phyloP scores from a whole-genome alignment of 2,329 filamentous ascomycete species.

The Fonsecaea nubica region DNA sequence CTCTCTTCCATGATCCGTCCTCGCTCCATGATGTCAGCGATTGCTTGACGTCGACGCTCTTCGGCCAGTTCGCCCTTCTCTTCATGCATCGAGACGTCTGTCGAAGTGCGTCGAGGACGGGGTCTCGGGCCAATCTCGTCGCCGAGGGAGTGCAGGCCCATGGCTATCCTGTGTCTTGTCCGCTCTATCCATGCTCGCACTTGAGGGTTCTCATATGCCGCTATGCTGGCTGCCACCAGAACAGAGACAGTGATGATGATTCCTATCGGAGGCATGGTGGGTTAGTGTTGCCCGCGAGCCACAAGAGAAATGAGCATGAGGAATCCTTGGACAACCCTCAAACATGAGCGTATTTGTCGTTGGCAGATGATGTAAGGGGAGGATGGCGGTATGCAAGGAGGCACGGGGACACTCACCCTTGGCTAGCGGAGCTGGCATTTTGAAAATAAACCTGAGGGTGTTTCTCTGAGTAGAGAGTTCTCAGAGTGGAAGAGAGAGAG shows the following conservation, averaged over 20 bases:
- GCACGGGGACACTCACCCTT: slow-evolving; percentile 50
- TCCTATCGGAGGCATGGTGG: slow-evolving; percentile 51
- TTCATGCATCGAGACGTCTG: slow-evolving; percentile 58
- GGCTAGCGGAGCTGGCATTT: slow-evolving; percentile 56
- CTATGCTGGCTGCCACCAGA: slow-evolving; percentile 67
- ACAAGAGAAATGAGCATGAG: not conserved
- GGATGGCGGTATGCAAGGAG: slow-evolving; percentile 9
- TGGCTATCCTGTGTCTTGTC: slow-evolving; percentile 66
- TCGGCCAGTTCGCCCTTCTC: slow-evolving; percentile 53
- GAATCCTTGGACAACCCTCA: not conserved
- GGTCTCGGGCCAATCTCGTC: slow-evolving; percentile 63
- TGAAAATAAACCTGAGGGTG: slow-evolving; percentile 27
- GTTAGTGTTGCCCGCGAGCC: slow-evolving; percentile 25
- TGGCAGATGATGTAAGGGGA: slow-evolving; percentile 37
- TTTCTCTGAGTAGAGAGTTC: not conserved
- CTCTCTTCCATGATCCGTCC: slow-evolving; percentile 50
- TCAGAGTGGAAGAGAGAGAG: slow-evolving; percentile 1
- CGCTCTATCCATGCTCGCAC: slow-evolving; percentile 68
- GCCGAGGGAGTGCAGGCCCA: slow-evolving; percentile 64
- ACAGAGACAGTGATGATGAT: slow-evolving; percentile 68
- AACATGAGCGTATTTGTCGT: not conserved
- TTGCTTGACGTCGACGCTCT: slow-evolving; percentile 52
- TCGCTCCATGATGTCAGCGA: slow-evolving; percentile 55
- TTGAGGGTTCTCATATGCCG: slow-evolving; percentile 69
- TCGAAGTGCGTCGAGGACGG: slow-evolving; percentile 40